Evolutionary conservation across 2,329 filamentous ascomycete genomes (phyloP).

Genomic region (Scopulariopsis brevicaulis): DNA sequence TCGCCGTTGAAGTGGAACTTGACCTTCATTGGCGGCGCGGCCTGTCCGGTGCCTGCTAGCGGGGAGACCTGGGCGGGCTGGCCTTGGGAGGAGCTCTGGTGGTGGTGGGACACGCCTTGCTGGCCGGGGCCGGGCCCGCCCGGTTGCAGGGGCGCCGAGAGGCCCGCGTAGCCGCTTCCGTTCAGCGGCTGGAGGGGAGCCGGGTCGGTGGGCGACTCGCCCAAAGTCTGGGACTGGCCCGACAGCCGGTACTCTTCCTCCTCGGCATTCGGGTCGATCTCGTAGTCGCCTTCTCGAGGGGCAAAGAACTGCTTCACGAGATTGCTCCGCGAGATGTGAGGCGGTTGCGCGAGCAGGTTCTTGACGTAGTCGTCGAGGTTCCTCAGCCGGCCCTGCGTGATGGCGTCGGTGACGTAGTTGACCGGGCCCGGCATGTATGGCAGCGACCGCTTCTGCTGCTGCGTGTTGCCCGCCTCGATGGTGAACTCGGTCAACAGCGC

Average conservation of each 20-base stretch:
- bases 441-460: conserved; percentile 68
- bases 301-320: conserved; percentile 86
- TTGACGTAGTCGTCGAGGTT: conserved; percentile 95
- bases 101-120: conserved; percentile 28
- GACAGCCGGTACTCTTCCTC: conserved; percentile 71
- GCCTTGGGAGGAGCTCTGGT: conserved; percentile 28
- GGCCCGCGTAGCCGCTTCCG: conserved; percentile 38
- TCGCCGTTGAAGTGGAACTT: conserved; percentile 93
- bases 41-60: background rate
- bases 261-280: conserved; percentile 71
- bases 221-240: conserved; percentile 55
- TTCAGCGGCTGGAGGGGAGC: conserved; percentile 55
- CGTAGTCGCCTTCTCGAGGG: conserved; percentile 82
- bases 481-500: conserved; percentile 87
- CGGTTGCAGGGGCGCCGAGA: conserved; percentile 33
- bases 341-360: conserved; percentile 71
- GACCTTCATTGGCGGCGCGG: conserved; percentile 63
- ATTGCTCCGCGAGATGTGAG: conserved; percentile 73
- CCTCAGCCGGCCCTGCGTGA: conserved; percentile 84
- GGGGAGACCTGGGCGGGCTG: conserved; percentile 44
- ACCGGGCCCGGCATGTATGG: conserved; percentile 98
- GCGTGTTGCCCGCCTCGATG: conserved; percentile 80
- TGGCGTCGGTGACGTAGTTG: conserved; percentile 94
- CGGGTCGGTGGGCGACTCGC: conserved; percentile 48
- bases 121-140: conserved; percentile 24